phyloP scores from a whole-genome alignment of 2,329 filamentous ascomycete species.

The Didymella exigua region DNA sequence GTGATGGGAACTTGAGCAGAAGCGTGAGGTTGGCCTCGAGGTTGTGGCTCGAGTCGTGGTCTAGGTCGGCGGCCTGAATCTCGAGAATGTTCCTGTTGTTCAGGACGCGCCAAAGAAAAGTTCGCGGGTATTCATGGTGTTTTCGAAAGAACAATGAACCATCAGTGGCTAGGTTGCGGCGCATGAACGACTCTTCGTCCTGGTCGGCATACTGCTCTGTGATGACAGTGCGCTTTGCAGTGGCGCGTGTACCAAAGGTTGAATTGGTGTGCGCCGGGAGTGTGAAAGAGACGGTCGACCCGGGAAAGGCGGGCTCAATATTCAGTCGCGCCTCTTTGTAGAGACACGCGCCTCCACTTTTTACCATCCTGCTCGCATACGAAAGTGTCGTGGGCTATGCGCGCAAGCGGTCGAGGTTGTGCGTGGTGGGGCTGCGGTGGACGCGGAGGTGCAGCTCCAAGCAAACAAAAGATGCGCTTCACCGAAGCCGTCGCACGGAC shows the following conservation, averaged over 20 bases:
- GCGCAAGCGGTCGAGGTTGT: constrained; percentile 13
- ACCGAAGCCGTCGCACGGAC: constrained; percentile 29
- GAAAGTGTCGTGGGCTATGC: constrained; percentile 14
- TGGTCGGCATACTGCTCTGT: constrained; percentile 53
- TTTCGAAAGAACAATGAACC: constrained; percentile 85
- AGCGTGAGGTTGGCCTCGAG: constrained; percentile 75
- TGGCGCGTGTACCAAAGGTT: constrained; percentile 40
- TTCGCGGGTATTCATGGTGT: constrained; percentile 76
- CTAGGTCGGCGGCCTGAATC: constrained; percentile 81
- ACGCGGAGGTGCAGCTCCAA: constrained; percentile 29
- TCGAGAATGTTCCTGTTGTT: constrained; percentile 81
- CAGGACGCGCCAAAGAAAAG: constrained; percentile 88
- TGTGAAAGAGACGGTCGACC: constrained; percentile 70
- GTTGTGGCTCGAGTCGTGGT: constrained; percentile 66
- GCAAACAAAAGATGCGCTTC: constrained; percentile 39
- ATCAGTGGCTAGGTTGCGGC: constrained; percentile 72
- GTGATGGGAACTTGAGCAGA: constrained; percentile 75
- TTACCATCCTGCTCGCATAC: constrained; percentile 73
- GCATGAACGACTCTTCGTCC: constrained; percentile 75
- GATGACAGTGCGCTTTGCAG: constrained; percentile 43
- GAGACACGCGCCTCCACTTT: constrained; percentile 66
- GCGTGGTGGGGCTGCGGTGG: constrained; percentile 25
- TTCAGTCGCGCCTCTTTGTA: constrained; percentile 89
- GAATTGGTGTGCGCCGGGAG: constrained; percentile 43
- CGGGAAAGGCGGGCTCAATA: constrained; percentile 73